A percentile compares a stretch with the other conserved stretches of the same genome.
Conservation (phyloP, 106 monocot species). For the Hemerocallis citrina region DNA sequence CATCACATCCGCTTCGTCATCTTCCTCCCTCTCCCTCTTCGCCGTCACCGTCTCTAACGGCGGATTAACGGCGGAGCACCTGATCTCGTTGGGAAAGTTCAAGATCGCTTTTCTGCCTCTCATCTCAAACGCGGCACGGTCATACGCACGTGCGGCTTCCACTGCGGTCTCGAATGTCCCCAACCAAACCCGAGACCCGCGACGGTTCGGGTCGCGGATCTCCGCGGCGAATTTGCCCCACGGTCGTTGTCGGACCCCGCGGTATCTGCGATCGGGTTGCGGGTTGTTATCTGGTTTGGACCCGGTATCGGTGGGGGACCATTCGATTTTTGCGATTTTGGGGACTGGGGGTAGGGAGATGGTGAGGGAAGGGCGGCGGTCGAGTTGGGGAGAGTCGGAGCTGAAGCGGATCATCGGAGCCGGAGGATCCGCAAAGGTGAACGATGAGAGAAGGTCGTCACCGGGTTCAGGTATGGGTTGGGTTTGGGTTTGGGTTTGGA, state of each 20-base stretch:
- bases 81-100: slow-evolving; percentile 77
- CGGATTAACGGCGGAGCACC: not conserved
- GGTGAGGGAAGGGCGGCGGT: slow-evolving; percentile 1
- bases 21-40: slow-evolving; percentile 3
- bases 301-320: not conserved
- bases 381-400: not conserved
- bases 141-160: slow-evolving; percentile 74
- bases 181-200: slow-evolving; percentile 64
- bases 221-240: slow-evolving; percentile 79
- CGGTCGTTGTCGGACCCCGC: slow-evolving; percentile 61
- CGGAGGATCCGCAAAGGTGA: no score
- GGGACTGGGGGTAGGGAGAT: not conserved
- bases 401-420: slow-evolving; percentile 17
- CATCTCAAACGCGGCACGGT: slow-evolving; percentile 63
- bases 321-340: not conserved
- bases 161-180: slow-evolving; percentile 67
- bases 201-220: slow-evolving; percentile 45
- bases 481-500: no score
- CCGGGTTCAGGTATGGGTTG: no score
- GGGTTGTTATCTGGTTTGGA: no score
- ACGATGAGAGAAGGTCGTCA: no score
- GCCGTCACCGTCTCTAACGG: not conserved
- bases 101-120: slow-evolving; percentile 71
- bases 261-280: slow-evolving; percentile 33
- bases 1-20: not conserved